Percentiles rank a stretch among this genome's conserved stretches.
Conservation (phyloP, 768 basidiomycete species). For the Polyporus arcularius region DNA sequence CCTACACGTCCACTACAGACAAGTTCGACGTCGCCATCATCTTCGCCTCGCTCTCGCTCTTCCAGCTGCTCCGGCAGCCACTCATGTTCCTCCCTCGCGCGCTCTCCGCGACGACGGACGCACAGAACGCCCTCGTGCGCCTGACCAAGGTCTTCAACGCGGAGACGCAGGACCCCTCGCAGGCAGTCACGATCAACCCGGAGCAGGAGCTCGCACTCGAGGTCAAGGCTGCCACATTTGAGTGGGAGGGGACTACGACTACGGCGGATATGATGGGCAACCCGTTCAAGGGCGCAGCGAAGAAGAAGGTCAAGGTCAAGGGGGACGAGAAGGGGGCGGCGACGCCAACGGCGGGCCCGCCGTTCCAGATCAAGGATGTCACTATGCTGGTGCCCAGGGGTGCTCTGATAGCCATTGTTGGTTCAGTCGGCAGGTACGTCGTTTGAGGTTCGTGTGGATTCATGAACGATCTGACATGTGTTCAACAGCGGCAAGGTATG, state of each 20-base stretch:
- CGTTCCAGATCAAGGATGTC: conserved; percentile 55
- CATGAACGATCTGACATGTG: neutral
- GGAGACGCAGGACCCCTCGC: conserved; percentile 41
- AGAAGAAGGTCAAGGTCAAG: conserved; percentile 21
- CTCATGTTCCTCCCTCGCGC: conserved; percentile 67
- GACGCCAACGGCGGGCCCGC: conserved; percentile 23
- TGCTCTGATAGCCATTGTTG: conserved; percentile 61
- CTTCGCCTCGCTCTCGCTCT: conserved; percentile 65
- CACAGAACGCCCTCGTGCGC: conserved; percentile 59
- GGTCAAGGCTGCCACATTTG: conserved; percentile 57
- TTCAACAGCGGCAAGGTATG: conserved; percentile 16
- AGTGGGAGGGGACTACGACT: conserved; percentile 52
- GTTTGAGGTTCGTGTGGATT: neutral
- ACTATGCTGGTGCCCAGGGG: conserved; percentile 58
- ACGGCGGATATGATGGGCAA: conserved; percentile 20
- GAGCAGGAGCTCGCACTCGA: conserved; percentile 49
- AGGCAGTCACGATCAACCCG: conserved; percentile 45
- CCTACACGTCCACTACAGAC: conserved; percentile 57
- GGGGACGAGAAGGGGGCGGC: conserved; percentile 4
- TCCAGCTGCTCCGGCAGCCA: conserved; percentile 68
- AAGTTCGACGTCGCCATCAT: conserved; percentile 66
- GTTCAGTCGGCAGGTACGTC: conserved; percentile 58
- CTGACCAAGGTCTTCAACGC: conserved; percentile 52
- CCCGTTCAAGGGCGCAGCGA: conserved; percentile 16
- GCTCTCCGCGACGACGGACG: conserved; percentile 64